Evolutionary conservation across 192 early-diverging fungal species (phyloP).

Genomic region (Coemansia umbellata): DNA sequence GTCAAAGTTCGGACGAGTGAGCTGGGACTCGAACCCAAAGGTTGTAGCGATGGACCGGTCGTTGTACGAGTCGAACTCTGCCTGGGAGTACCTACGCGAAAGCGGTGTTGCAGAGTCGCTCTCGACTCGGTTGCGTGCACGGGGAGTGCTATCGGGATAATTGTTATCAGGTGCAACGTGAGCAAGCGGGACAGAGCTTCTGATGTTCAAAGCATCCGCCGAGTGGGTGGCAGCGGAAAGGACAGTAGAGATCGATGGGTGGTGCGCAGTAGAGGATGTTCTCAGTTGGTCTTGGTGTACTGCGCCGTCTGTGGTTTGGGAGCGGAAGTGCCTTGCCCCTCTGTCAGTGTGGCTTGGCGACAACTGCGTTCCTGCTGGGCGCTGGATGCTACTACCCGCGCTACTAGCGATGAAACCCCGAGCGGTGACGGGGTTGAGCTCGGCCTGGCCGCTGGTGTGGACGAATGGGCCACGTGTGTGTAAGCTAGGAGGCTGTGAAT

Average conservation of each 20-base stretch:
- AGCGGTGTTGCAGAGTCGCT: background rate
- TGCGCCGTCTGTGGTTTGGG: slow-evolving; percentile 9
- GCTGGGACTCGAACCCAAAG: slow-evolving; percentile 33
- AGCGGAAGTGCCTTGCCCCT: background rate
- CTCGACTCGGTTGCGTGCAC: background rate
- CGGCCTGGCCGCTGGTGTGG: slow-evolving; percentile 13
- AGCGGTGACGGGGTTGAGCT: slow-evolving; percentile 25
- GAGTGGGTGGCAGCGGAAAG: slow-evolving; percentile 7
- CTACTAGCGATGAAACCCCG: slow-evolving; percentile 20
- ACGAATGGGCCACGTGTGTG: background rate
- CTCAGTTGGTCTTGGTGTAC: slow-evolving; percentile 9
- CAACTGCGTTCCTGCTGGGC: background rate
- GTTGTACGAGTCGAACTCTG: slow-evolving; percentile 29
- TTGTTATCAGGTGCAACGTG: background rate
- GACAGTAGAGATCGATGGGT: slow-evolving; percentile 34
- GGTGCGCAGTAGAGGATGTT: slow-evolving; percentile 37
- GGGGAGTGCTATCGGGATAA: background rate
- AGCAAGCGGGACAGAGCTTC: background rate
- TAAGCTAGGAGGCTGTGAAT: background rate
- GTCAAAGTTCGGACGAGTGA: slow-evolving; percentile 21
- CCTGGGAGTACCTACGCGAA: slow-evolving; percentile 30
- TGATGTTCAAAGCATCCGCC: background rate
- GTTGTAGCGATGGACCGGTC: slow-evolving; percentile 27
- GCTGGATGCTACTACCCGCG: background rate
- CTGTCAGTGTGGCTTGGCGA: slow-evolving; percentile 13